phyloP scores from a whole-genome alignment of 2,329 filamentous ascomycete species.

The Aspergillus glaucus region DNA sequence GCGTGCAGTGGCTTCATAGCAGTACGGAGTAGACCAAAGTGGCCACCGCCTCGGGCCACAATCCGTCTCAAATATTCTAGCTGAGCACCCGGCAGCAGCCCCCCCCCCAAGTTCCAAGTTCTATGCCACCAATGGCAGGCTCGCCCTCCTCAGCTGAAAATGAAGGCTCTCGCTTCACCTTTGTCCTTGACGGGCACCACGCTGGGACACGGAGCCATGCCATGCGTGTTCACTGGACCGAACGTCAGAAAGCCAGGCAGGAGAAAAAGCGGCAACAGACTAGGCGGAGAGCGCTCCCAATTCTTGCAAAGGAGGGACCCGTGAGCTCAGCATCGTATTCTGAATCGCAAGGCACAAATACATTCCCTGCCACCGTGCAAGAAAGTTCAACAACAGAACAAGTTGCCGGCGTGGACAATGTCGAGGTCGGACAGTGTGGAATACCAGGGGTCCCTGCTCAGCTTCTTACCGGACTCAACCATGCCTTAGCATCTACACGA shows the following conservation, averaged over 20 bases:
- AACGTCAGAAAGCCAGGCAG: conserved; percentile 15
- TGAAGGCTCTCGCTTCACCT: conserved; percentile 13
- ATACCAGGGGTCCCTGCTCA: conserved; percentile 9
- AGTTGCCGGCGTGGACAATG: not conserved
- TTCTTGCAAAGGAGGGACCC: conserved; percentile 3
- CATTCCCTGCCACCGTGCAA: not conserved
- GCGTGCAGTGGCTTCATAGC: too few relatives aligned
- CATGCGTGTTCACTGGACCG: conserved; percentile 33
- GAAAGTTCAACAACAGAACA: not conserved
- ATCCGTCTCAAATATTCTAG: too few relatives aligned
- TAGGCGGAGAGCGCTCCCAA: not conserved
- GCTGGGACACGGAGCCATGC: conserved; percentile 29
- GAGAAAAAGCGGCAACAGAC: conserved; percentile 4
- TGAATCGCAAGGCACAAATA: not conserved
- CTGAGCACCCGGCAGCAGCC: too few relatives aligned
- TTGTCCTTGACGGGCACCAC: conserved; percentile 14
- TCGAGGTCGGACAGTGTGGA: not conserved
- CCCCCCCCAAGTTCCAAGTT: too few relatives aligned
- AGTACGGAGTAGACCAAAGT: too few relatives aligned
- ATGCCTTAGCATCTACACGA: conserved; percentile 20
- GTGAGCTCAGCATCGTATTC: not conserved
- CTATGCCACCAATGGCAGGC: not conserved
- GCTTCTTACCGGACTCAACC: conserved; percentile 21
- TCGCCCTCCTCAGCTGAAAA: not conserved
- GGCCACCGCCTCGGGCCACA: too few relatives aligned